phyloP scores from a whole-genome alignment of 768 basidiomycete genomes.

The Boletus rex-veris region DNA sequence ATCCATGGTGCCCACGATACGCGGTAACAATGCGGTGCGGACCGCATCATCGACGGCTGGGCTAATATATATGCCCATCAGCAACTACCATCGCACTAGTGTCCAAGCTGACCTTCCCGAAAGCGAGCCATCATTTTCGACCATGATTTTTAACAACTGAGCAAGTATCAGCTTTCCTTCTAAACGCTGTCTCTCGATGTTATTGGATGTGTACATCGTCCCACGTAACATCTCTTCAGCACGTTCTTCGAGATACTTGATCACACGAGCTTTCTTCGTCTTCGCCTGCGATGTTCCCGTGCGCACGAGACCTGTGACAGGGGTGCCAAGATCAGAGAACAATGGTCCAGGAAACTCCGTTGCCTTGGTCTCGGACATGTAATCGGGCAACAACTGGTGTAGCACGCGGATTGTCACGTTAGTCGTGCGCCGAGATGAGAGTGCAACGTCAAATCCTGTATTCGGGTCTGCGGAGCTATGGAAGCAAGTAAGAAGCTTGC shows the following conservation, averaged over 20 bases:
- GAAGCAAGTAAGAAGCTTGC: conserved; percentile 85
- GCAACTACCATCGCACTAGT: conserved; percentile 2
- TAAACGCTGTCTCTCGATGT: conserved; percentile 50
- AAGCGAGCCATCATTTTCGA: conserved; percentile 86
- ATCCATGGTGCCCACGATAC: conserved; percentile 34
- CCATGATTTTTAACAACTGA: conserved; percentile 70
- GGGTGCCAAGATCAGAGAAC: conserved; percentile 68
- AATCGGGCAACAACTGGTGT: conserved; percentile 66
- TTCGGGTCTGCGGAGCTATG: conserved; percentile 63
- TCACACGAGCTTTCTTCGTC: conserved; percentile 76
- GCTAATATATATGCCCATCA: conserved; percentile 33
- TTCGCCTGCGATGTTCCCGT: conserved; percentile 61
- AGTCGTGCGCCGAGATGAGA: conserved; percentile 67
- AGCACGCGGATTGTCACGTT: conserved; percentile 65
- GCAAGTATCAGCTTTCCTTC: conserved; percentile 78
- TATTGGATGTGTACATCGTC: conserved; percentile 61
- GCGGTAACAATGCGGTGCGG: conserved; percentile 67
- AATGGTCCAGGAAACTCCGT: conserved; percentile 83
- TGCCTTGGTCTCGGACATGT: conserved; percentile 51
- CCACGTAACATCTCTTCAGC: conserved; percentile 75
- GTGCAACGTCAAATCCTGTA: conserved; percentile 75
- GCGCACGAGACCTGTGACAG: conserved; percentile 65
- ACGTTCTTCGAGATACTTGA: conserved; percentile 74
- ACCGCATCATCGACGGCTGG: conserved; percentile 71
- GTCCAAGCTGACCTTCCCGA: conserved; percentile 64